Evolutionary conservation across 208 protist genomes (phyloP).

Genomic region (Trypanosoma mega): DNA sequence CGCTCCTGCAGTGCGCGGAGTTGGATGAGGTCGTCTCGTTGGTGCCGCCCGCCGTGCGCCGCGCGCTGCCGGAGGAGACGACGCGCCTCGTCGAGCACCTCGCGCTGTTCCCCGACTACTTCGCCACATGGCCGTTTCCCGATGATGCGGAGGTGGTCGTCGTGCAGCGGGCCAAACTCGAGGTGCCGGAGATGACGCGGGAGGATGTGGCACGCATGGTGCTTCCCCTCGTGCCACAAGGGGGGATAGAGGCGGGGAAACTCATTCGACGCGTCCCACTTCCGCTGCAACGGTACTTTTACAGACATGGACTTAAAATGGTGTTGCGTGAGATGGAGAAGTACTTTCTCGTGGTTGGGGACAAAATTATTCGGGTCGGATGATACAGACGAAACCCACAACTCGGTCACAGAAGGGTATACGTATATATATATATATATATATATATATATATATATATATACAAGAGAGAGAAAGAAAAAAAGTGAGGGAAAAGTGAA

Average conservation of each 20-base stretch:
- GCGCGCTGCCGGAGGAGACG: constrained; percentile 46
- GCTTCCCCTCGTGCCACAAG: constrained; percentile 66
- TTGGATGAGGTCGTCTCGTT: constrained; percentile 76
- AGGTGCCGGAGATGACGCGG: constrained; percentile 38
- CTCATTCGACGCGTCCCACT: constrained; percentile 69
- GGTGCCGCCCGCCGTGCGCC: constrained; percentile 61
- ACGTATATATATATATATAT: not conserved
- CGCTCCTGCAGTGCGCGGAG: constrained; percentile 76
- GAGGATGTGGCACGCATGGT: constrained; percentile 64
- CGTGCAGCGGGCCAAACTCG: constrained; percentile 76
- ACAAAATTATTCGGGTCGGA: constrained; percentile 67
- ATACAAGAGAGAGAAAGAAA: not conserved
- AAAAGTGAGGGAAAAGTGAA: not conserved
- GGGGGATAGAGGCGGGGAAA: constrained; percentile 46
- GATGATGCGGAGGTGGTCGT: constrained; percentile 67
- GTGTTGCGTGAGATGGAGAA: constrained; percentile 61
- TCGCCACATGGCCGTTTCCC: constrained; percentile 67
- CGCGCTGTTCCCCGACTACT: constrained; percentile 63
- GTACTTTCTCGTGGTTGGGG: constrained; percentile 57
- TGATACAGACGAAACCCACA: too few species aligned
- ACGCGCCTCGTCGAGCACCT: constrained; percentile 47
- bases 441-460: constrained; percentile 2
- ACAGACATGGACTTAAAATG: constrained; percentile 58
- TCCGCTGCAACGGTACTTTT: constrained; percentile 75
- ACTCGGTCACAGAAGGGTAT: not conserved